Conservation (phyloP, 257 asterid species). For the Craterostigma plantagineum region DNA sequence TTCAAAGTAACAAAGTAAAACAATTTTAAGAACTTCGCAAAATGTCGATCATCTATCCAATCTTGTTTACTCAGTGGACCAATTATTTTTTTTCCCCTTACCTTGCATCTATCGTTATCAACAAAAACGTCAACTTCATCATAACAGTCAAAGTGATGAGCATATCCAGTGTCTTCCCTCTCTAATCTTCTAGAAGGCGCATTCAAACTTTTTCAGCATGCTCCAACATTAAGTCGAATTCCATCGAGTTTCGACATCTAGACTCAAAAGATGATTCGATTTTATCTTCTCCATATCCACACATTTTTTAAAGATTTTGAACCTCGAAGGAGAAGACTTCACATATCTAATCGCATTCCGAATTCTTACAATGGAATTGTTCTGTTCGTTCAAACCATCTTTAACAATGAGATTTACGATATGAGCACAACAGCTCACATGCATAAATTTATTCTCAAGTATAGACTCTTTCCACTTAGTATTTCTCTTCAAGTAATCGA, state of each 20-base stretch:
- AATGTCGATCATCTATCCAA: neutral
- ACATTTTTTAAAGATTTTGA: neutral
- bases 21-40: neutral
- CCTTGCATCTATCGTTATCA: neutral
- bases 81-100: neutral
- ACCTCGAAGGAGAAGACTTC: neutral
- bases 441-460: neutral
- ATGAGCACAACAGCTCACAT: neutral
- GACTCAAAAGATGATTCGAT: neutral
- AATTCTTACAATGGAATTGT: neutral
- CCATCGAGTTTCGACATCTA: constrained; percentile 1
- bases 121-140: no score
- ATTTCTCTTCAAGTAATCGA: neutral
- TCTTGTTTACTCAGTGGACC: neutral
- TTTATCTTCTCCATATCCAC: neutral
- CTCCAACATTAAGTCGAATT: constrained; percentile 3
- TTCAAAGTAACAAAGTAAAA: neutral
- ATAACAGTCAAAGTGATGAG: no score
- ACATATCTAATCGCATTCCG: neutral
- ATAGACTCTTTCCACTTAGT: constrained; percentile 1
- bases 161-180: no score
- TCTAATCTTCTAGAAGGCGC: neutral
- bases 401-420: neutral
- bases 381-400: neutral
- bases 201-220: neutral